Base-by-base conservation (phyloP, 768 basidiomycete genomes). In the Austroboletus festivus region DNA sequence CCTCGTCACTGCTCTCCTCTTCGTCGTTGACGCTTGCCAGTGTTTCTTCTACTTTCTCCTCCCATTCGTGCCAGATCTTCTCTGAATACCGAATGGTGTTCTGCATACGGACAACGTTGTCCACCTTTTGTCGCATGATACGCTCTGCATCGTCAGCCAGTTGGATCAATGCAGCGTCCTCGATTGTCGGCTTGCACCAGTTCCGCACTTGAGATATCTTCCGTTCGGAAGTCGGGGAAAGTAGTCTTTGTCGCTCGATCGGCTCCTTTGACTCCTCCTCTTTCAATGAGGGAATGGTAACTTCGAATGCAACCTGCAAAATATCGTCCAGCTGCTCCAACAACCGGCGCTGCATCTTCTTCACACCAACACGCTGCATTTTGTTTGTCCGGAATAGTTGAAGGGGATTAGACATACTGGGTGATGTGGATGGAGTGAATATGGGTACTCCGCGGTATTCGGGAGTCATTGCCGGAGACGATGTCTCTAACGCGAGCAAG, bases 61-160 rank as follows among this genome's bases (percentile, higher is more conserved):
- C 88, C 94, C 95, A 98, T 70, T 98, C 96, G 59, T 87, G 86
- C 73, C 95, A 85, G 24, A 96, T 89, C 72, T 94, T 95, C 73
- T 98, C 96, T 34, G 93, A 85, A 68, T 98, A 98, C 46, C 90
- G 78, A 57, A 99, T 93, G 18, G 93, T 97, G 62, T 95, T 96
- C 69, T 95, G 91, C 83, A 99, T 84, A 33, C 96, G 84, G 53
- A 92, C 88, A 42, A 97, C 90, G 56, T 87, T 93, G 67, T 94
- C 93, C 54, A 93, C 81, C 76, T 99, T 99, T 69, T 90, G 86
- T 26, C 90, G 77, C 79, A 94, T 89, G 42, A 94, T 78, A 30
- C 89, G 82, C 56, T 94, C 93, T 8, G 85, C 86, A 61, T 98
- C 94, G 57, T 89, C 82, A 44, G 89, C 78, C 19, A 99, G 79